Base-by-base conservation (phyloP, 2,329 filamentous ascomycete genomes). In the Verticillium nubilum region DNA sequence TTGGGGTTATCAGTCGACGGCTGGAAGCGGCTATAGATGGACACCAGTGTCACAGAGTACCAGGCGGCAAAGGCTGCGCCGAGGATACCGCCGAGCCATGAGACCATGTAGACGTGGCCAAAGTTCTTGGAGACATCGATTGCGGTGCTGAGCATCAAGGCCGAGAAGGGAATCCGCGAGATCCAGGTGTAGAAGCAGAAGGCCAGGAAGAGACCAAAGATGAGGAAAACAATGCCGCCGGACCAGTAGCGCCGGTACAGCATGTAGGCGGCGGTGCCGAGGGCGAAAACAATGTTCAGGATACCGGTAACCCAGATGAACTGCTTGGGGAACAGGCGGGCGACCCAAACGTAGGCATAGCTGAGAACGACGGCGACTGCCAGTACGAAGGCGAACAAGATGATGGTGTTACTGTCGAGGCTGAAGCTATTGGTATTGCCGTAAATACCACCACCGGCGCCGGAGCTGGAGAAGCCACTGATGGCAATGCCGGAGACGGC, bases 271-370 rank as follows among this genome's bases (percentile, higher is more conserved):
- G 91, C 92, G 0, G 92, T 96, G 1, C 84, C 93, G n/a, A 97
- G 78, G 0, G 91, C 91, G 67, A 92, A 88, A 58, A 89, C 77
- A 67, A 97, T 89, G 73, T 97, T 96, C 59, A 96, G 79, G 57
- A 97, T 94, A 13, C 91, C 92, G 0, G 92, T 96, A 42, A 92
- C 84, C 91, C 92, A 97, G 70, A 97, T 96, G 66, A 97, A 92
- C 69, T 91, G 85, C 75, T 95, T 96, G 3, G 93, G 92, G 65
- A 94, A 94, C 54, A 84, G 76, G 59, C 92, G 86, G 6, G 91
- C 90, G 2, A 87, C 73, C 73, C 86, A 85, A 67, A 97, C 86
- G 71, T 97, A 98, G 25, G 76, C 80, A 69, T 86, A 90, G 35
- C 90, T 93, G 50, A 97, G 77, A 1, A 91, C 81, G 25, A 93